Evolutionary conservation across 345 rosid species (phyloP).

Genomic region (Boechera retrofracta): DNA sequence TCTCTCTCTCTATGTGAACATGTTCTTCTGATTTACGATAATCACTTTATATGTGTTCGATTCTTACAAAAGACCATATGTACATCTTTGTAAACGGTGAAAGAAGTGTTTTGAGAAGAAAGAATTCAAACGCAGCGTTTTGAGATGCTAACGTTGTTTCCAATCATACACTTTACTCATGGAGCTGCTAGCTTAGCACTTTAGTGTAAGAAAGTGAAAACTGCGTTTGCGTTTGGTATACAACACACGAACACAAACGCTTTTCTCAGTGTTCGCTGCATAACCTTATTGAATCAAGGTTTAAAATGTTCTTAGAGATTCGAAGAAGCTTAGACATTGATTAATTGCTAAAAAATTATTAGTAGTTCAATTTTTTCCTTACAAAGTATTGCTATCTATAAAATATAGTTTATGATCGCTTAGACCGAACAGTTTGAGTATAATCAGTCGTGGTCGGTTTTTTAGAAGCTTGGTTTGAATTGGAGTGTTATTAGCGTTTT

Average conservation of each 20-base stretch:
- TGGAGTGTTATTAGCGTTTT: constrained; percentile 7
- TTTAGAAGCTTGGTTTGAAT: background rate
- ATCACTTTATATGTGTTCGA: constrained; percentile 11
- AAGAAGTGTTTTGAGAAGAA: background rate
- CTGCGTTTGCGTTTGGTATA: constrained; percentile 25
- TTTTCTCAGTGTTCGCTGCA: constrained; percentile 5
- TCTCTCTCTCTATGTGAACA: background rate
- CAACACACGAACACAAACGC: background rate
- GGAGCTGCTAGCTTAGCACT: constrained; percentile 5
- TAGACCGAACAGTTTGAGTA: background rate
- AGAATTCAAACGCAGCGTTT: constrained; percentile 34
- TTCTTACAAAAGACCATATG: background rate
- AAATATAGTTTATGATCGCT: background rate
- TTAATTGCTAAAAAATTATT: background rate
- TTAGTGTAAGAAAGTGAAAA: background rate
- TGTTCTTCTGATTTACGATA: background rate
- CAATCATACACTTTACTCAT: background rate
- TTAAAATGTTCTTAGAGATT: background rate
- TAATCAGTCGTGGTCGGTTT: background rate
- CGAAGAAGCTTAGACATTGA: background rate
- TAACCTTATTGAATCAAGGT: background rate
- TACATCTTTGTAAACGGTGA: constrained; percentile 6
- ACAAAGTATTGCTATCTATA: background rate
- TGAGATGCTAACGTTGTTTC: constrained; percentile 18
- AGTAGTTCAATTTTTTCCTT: background rate